Conservation (phyloP, 1,139 yeast genomes). For the Sugiyamaella novakii region DNA sequence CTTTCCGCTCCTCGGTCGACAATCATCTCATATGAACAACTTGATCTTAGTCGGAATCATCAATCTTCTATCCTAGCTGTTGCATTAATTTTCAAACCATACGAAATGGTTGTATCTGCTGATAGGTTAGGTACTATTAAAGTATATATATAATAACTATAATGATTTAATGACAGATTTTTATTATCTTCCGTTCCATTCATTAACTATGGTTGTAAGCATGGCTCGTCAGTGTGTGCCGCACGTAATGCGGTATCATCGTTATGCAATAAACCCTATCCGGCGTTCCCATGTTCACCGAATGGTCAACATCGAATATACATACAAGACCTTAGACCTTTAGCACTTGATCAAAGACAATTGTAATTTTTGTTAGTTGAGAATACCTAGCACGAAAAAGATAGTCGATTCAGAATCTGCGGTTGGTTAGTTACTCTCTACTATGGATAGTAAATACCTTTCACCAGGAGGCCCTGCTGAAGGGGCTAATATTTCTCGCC, state of each 20-base stretch:
- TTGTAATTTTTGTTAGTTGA: too few relatives aligned
- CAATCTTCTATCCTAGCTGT: slow-evolving; percentile 56
- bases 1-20: slow-evolving; percentile 34
- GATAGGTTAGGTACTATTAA: slow-evolving; percentile 66
- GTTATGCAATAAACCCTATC: neutral
- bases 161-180: slow-evolving; percentile 9
- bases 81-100: slow-evolving; percentile 53
- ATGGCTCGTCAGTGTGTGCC: too few relatives aligned
- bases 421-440: too few relatives aligned
- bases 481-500: slow-evolving; percentile 20
- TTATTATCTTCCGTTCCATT: neutral
- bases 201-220: too few relatives aligned
- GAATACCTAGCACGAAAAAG: too few relatives aligned
- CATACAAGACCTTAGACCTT: too few relatives aligned
- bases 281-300: too few relatives aligned
- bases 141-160: slow-evolving; percentile 49
- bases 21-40: slow-evolving; percentile 44
- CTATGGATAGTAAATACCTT: slow-evolving; percentile 10
- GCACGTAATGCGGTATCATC: too few relatives aligned
- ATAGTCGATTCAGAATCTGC: too few relatives aligned
- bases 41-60: slow-evolving; percentile 46
- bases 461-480: slow-evolving; percentile 6
- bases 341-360: too few relatives aligned
- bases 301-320: too few relatives aligned
- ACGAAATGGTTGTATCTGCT: slow-evolving; percentile 61